Evolutionary conservation across 108 stramenopile genomes (phyloP), one percentile per base, ranked within the genome.

Genomic region (Schizochytrium sp.): DNA sequence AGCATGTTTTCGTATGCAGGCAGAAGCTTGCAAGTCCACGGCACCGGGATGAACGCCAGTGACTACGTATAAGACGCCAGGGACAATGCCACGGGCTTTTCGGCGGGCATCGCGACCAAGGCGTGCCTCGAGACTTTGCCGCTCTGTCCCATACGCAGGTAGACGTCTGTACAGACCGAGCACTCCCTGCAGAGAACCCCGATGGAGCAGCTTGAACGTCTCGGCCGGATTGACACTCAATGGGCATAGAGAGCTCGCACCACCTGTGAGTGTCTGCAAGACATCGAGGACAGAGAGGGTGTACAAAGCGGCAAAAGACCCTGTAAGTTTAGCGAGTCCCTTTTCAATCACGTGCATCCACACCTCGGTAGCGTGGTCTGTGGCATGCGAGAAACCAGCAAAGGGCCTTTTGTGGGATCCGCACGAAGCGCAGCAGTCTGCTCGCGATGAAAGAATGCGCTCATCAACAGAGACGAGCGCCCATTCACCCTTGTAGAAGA

Each of bases 401-500:
- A 47, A 53, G 16, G 45, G 76, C 19, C 51, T 55, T 6, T 83
- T 45, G 51, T 25, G 28, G 12, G 45, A 53, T 6, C 76, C 76
- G 4, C 76, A 83, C 45, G 76, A 47, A 16, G 48, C 4, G 76
- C 76, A 83, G 16, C 44, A 53, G 6, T 12, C 51, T 6, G 76
- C 76, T 12, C 25, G n/a, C 23, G 76, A 83, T 43, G 43, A 83
- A 16, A 83, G 48, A 6, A 83, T 53, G 48, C 76, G 45, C 48
- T 47, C 45, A 2, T 83, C 76, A 12, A 83, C 76, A 6, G 45
- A 83, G 16, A 83, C 23, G 25, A 53, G 6, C 45, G 76, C 51
- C 76, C 76, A 83, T 45, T 83, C 76, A 18, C 76, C 76, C 28
- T 53, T 83, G 51, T 83, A 45, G 51, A 83, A 83, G 10, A 83